A percentile compares a stretch with the other conserved stretches of the same genome.
Conservation (phyloP, 2,329 filamentous ascomycete species). For the Blastomyces emzantsi region DNA sequence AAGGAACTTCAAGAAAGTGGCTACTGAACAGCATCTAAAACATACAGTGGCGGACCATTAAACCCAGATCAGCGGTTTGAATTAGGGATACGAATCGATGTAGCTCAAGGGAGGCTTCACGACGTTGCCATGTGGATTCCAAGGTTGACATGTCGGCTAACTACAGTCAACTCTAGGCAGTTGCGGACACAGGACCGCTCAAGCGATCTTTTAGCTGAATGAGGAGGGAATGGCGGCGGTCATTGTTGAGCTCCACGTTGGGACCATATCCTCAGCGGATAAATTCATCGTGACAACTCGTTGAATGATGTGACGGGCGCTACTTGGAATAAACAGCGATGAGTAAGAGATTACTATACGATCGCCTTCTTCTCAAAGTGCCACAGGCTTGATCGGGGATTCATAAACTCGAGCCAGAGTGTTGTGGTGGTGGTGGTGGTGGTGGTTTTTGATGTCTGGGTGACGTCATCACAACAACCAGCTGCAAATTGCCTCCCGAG, state of each 20-base stretch:
- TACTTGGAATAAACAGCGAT: too few species aligned
- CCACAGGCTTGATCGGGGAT: too few species aligned
- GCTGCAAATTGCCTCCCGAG: too few species aligned
- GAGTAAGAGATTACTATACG: too few species aligned
- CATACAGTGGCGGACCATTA: neutral
- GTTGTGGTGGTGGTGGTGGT: too few species aligned
- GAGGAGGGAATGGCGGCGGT: neutral
- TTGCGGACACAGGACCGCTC: neutral
- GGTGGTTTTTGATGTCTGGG: too few species aligned
- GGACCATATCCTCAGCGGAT: neutral
- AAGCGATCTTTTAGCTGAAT: neutral
- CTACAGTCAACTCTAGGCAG: neutral
- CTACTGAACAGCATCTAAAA: neutral
- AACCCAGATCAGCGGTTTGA: neutral
- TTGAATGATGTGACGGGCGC: neutral
- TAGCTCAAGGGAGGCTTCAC: neutral
- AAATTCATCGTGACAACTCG: neutral
- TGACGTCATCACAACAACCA: too few species aligned
- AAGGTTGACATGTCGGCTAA: neutral
- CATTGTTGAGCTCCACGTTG: neutral
- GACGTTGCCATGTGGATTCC: neutral
- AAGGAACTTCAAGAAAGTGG: neutral
- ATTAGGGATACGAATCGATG: too few species aligned
- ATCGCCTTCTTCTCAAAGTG: too few species aligned
- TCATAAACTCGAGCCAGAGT: too few species aligned